Conservation (phyloP, 2,329 filamentous ascomycete genomes). For the Alternaria arborescens region DNA sequence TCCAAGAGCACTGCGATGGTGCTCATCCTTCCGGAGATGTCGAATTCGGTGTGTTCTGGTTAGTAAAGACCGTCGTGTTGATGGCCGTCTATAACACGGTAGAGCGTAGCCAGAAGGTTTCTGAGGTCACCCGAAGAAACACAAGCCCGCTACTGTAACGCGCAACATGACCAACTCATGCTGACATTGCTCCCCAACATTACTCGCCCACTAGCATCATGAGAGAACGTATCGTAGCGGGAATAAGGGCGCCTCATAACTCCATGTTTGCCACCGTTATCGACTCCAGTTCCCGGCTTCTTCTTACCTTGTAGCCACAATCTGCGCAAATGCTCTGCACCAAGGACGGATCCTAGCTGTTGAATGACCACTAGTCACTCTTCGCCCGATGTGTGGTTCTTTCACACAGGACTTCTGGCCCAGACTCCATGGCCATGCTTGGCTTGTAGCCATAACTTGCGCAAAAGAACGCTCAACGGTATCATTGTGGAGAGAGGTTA, state of each 20-base stretch:
- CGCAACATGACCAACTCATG: background rate
- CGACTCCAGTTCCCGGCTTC: background rate
- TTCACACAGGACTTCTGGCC: background rate
- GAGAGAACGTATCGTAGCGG: background rate
- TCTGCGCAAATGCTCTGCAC: background rate
- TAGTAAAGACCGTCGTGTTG: background rate
- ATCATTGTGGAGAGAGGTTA: background rate
- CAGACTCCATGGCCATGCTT: background rate
- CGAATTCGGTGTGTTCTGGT: background rate
- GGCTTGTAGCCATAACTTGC: constrained; percentile 9
- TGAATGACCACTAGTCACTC: background rate
- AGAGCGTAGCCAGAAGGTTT: background rate
- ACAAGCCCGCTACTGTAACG: background rate
- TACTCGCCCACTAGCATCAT: background rate
- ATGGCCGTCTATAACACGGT: background rate
- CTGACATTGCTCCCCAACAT: background rate
- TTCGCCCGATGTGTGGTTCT: background rate
- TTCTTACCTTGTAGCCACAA: background rate
- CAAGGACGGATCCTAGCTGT: too few relatives aligned
- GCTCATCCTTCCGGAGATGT: background rate
- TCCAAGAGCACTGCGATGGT: background rate
- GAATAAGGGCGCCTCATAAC: background rate
- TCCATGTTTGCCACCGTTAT: background rate
- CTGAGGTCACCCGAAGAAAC: background rate
- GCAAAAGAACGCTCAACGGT: constrained; percentile 8